A percentile compares a stretch with the other conserved stretches of the same genome.
These are phyloP conservation scores for Mychonastes homosphaera DNA, from an alignment of 139 green algal species.

Conservation along the genomic window DNA sequence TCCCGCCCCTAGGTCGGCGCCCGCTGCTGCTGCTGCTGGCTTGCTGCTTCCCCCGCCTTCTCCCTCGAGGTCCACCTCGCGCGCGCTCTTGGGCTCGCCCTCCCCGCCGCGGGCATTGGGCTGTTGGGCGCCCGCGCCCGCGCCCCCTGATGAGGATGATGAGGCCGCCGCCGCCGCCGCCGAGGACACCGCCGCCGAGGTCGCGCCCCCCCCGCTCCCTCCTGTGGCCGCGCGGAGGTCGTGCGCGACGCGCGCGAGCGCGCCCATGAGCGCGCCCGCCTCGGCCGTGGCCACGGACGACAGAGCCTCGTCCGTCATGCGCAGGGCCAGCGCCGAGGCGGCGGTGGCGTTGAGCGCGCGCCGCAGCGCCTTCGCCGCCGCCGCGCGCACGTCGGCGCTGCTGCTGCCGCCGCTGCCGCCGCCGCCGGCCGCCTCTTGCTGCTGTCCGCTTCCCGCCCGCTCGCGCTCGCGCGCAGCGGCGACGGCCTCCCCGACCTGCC, in stretches of 20 bases:
- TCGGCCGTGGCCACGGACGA: conserved; percentile 25
- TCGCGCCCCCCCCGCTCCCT: no score
- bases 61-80: no score
- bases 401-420: conserved; percentile 11
- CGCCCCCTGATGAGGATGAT: no score
- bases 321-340: conserved; percentile 28
- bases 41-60: no score
- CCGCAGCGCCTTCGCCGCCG: conserved; percentile 21
- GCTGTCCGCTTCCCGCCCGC: conserved; percentile 8
- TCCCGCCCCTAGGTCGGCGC: no score
- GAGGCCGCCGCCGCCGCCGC: no score
- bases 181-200: no score
- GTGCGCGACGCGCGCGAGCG: conserved; percentile 30
- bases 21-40: no score
- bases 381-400: conserved; percentile 4
- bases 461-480: conserved; percentile 15
- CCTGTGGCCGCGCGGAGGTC: no score
- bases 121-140: no score
- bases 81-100: no score
- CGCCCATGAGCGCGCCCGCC: conserved; percentile 32
- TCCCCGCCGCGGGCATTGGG: no score
- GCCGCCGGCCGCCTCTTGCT: conserved; percentile 7
- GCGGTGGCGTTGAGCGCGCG: conserved; percentile 41
- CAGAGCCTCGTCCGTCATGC: conserved; percentile 31
- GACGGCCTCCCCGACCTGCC: conserved; percentile 24